phyloP scores from a whole-genome alignment of 768 basidiomycete genomes.

The Termitomyces sp. region DNA sequence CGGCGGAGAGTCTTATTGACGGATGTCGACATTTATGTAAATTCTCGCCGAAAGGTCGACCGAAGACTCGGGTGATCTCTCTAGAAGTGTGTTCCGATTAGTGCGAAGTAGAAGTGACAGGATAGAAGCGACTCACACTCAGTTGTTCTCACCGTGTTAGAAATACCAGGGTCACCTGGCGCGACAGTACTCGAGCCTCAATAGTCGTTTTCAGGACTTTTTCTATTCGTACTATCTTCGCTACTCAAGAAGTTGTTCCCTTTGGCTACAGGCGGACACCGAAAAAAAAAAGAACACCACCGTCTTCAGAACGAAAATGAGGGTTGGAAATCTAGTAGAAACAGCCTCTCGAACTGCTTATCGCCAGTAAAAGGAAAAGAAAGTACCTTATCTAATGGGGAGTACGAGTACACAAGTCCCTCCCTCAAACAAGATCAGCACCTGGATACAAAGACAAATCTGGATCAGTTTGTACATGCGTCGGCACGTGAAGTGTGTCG shows the following conservation, averaged over 20 bases:
- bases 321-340: background rate
- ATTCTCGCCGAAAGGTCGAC: background rate
- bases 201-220: too few relatives aligned
- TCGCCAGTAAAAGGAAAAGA: background rate
- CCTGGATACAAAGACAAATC: background rate
- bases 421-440: background rate
- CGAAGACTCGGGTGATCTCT: background rate
- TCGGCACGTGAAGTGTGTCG: background rate
- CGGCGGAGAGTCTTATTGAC: background rate
- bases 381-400: background rate
- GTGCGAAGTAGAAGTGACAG: background rate
- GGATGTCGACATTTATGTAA: background rate
- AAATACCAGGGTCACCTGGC: background rate
- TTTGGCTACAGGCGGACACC: background rate
- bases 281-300: background rate
- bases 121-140: background rate
- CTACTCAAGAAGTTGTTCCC: too few relatives aligned
- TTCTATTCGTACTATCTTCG: background rate
- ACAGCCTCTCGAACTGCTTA: background rate
- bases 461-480: background rate
- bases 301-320: too few relatives aligned
- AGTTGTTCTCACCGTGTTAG: background rate
- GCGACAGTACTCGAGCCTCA: background rate
- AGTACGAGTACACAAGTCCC: background rate
- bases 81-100: background rate